Evolutionary conservation across 2,329 filamentous ascomycete genomes (phyloP), one percentile per base, ranked within the genome.

Genomic region (Colletotrichum spinosum): DNA sequence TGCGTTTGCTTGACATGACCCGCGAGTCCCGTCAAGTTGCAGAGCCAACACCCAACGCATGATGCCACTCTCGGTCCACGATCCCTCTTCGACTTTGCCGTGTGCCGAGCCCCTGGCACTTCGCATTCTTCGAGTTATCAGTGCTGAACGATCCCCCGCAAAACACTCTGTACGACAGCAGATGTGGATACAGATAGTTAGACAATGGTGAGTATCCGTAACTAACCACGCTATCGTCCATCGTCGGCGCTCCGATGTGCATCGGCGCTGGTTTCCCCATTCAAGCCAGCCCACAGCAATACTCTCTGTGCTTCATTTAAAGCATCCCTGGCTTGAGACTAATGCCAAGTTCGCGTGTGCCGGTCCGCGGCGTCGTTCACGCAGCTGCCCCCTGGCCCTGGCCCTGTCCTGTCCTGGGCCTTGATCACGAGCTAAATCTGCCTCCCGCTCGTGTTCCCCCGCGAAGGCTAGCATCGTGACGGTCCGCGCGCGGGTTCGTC

Each of bases 281-380:
- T 60, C 6, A 51, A 46, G n/a, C 37, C 42, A 41, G 33, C 15
- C n/a, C n/a, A 41, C 35, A 37, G 15, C 34, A 65, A 51, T 51
- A 12, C 50, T 38, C 39, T 42, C 38, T 46, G 33, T 15, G 6
- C 13, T 10, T n/a, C 25, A 25, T 25, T 25, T 8, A 46, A 51
- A 37, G 50, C 10, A 17, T 13, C 44, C 17, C 50, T 12, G 56
- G 50, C 41, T 8, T 10, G 9, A 42, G 9, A 51, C 13, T 12
- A 11, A 50, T 55, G 55, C 55, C 61, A 60, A 64, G 55, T 45
- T 60, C 44, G 44, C 56, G 56, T 53, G 50, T 42, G 46, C 50
- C 38, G 45, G 42, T 33, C 25, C 42, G 53, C 34, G 6, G 4
- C n/a, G 8, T 55, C 42, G 13, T 13, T 44, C 42, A n/a, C 42